Percentiles rank a stretch among this genome's conserved stretches.
phyloP scores from a whole-genome alignment of 805 yeast species.

The Candida peoriensis region DNA sequence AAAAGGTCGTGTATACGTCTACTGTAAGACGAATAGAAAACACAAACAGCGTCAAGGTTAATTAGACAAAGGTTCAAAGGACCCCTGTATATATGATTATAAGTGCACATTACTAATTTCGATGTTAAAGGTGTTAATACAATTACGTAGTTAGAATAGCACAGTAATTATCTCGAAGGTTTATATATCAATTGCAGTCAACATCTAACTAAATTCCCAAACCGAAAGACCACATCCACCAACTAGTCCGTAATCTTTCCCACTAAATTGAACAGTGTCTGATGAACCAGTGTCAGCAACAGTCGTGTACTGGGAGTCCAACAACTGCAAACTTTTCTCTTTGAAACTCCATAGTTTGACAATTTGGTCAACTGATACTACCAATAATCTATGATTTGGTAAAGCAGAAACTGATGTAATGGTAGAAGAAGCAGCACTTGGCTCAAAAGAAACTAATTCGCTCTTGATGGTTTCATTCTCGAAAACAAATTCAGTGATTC shows the following conservation, averaged over 20 bases:
- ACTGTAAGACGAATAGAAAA: constrained; percentile 88
- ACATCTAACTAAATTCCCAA: constrained; percentile 31
- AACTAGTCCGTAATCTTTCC: constrained; percentile 35
- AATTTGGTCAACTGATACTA: constrained; percentile 82
- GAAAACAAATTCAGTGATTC: constrained; percentile 32
- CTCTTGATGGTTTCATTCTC: constrained; percentile 21
- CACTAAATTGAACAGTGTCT: constrained; percentile 32
- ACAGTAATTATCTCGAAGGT: too few species aligned
- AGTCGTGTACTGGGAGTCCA: constrained; percentile 57
- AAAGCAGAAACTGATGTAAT: constrained; percentile 57
- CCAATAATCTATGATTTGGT: constrained; percentile 35
- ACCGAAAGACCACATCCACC: constrained; percentile 84
- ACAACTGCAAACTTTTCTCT: constrained; percentile 22
- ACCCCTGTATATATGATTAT: neutral
- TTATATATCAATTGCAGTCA: neutral
- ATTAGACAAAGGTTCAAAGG: constrained; percentile 4
- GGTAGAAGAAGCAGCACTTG: constrained; percentile 79
- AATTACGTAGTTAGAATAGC: too few species aligned
- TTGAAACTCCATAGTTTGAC: constrained; percentile 55
- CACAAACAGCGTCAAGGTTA: constrained; percentile 92
- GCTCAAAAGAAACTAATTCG: constrained; percentile 29
- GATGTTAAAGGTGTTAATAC: too few species aligned
- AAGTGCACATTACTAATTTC: too few species aligned
- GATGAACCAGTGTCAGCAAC: constrained; percentile 88
- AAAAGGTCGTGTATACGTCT: constrained; percentile 90